These are phyloP conservation scores for Microbotryum intermedium DNA, from an alignment of 1,284 basidiomycete genomes.

Conservation along the genomic window DNA sequence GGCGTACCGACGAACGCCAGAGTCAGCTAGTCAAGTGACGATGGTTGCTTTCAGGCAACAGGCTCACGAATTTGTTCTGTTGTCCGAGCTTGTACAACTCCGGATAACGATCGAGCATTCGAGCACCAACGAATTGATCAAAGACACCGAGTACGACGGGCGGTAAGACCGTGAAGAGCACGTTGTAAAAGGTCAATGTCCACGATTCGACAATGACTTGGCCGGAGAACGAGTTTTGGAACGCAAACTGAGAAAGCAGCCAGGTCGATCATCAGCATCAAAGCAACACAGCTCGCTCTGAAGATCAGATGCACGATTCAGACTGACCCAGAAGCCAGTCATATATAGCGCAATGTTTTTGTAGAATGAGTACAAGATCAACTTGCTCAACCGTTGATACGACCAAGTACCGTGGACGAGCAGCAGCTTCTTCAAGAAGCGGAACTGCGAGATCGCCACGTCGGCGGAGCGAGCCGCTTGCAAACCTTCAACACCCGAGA, in stretches of 20 bases:
- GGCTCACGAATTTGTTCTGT: conserved; percentile 61
- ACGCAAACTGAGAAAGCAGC: conserved; percentile 62
- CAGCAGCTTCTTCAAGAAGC: conserved; percentile 89
- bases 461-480: conserved; percentile 96
- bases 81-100: conserved; percentile 91
- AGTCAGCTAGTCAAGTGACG: not conserved
- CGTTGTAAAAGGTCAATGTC: conserved; percentile 62
- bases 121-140: conserved; percentile 84
- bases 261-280: no score
- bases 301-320: not conserved
- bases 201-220: conserved; percentile 98
- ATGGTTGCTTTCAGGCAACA: not conserved
- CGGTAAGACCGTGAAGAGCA: conserved; percentile 87
- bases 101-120: conserved; percentile 93
- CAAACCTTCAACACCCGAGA: conserved; percentile 94
- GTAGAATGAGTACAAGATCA: conserved; percentile 59
- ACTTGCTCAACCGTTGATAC: conserved; percentile 86
- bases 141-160: conserved; percentile 89
- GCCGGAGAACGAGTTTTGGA: conserved; percentile 97
- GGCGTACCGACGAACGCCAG: not conserved
- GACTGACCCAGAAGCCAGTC: conserved; percentile 47
- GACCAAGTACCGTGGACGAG: conserved; percentile 98
- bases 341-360: conserved; percentile 91
- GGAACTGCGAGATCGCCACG: conserved; percentile 95
- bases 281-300: not conserved